phyloP scores from a whole-genome alignment of 2,329 filamentous ascomycete genomes.

The Fusarium sp. region DNA sequence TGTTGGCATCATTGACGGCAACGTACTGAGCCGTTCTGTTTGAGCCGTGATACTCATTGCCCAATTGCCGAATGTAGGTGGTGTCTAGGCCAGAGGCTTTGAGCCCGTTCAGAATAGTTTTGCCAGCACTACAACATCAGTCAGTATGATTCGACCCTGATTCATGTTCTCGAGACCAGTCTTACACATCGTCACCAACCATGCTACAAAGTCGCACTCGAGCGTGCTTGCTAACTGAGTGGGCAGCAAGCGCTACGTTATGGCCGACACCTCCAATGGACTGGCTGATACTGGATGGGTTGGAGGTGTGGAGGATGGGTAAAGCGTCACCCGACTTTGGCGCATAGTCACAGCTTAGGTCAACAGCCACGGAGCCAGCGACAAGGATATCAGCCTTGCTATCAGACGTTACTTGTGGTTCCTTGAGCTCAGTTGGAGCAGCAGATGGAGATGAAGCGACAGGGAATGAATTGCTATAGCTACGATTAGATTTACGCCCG shows the following conservation, averaged over 20 bases:
- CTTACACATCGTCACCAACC: slow-evolving; percentile 80
- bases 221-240: slow-evolving; percentile 68
- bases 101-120: slow-evolving; percentile 75
- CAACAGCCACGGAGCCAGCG: slow-evolving; percentile 89
- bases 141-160: slow-evolving; percentile 4
- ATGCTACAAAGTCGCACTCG: slow-evolving; percentile 82
- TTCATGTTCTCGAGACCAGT: background rate
- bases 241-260: slow-evolving; percentile 88
- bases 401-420: slow-evolving; percentile 15
- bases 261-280: slow-evolving; percentile 91
- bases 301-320: slow-evolving; percentile 80
- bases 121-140: slow-evolving; percentile 69
- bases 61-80: slow-evolving; percentile 69
- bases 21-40: slow-evolving; percentile 90
- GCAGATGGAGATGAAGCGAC: slow-evolving; percentile 20
- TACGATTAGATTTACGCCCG: slow-evolving; percentile 51
- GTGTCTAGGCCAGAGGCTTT: slow-evolving; percentile 72
- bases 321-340: slow-evolving; percentile 45
- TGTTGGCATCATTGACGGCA: slow-evolving; percentile 84
- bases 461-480: slow-evolving; percentile 46
- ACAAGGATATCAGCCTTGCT: slow-evolving; percentile 76
- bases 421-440: slow-evolving; percentile 25
- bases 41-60: slow-evolving; percentile 58
- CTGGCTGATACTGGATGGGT: slow-evolving; percentile 82
- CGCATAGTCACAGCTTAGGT: slow-evolving; percentile 83